Conservation (phyloP, 345 rosid species). For the Eucalyptus dawsonii region DNA sequence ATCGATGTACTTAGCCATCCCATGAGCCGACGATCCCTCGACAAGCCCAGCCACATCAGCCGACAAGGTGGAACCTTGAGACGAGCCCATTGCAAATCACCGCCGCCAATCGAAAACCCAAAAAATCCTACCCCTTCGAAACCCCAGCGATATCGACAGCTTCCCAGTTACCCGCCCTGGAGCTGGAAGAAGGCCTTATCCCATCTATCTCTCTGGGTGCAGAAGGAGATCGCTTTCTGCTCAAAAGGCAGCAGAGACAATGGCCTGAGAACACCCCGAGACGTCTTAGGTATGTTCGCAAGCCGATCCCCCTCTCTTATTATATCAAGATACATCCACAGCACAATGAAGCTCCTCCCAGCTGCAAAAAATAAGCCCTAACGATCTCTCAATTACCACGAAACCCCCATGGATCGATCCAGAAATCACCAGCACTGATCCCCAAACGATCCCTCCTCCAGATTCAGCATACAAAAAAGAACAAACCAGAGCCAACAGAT, state of each 20-base stretch:
- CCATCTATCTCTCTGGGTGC: conserved; percentile 79
- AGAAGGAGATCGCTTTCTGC: conserved; percentile 13
- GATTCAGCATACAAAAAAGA: background rate
- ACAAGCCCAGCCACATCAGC: conserved; percentile 50
- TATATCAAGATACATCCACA: conserved; percentile 62
- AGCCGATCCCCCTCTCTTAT: conserved; percentile 40
- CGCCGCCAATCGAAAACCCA: background rate
- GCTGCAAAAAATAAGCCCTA: background rate
- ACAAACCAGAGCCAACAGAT: background rate
- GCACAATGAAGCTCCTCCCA: background rate
- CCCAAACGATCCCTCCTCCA: background rate
- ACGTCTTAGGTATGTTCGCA: conserved; percentile 34
- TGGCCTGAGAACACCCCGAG: conserved; percentile 57
- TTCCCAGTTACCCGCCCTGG: conserved; percentile 34
- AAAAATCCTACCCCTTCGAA: background rate
- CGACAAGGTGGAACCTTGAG: conserved; percentile 68
- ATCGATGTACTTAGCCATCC: conserved; percentile 31
- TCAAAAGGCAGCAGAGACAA: conserved; percentile 19
- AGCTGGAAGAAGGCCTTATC: conserved; percentile 58
- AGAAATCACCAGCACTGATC: background rate
- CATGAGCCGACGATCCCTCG: conserved; percentile 33
- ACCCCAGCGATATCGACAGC: background rate
- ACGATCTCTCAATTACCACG: background rate
- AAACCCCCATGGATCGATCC: background rate
- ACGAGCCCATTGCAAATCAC: conserved; percentile 35